Conservation (phyloP, 345 rosid genomes). For the Acer campestre region DNA sequence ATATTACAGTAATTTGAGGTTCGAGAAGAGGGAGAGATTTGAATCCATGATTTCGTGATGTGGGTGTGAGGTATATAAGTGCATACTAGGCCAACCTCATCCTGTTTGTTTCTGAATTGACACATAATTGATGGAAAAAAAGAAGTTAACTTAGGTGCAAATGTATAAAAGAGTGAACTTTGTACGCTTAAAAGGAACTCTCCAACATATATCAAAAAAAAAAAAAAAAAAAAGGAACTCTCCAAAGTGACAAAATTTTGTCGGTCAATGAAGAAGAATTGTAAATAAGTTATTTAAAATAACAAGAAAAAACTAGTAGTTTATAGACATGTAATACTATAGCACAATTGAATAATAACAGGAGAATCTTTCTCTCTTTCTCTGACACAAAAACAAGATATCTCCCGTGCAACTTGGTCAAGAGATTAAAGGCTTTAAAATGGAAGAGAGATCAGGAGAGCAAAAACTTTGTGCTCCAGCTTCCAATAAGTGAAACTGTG, state of each 20-base stretch:
- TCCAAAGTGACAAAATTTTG: constrained; percentile 18
- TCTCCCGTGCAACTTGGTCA: constrained; percentile 24
- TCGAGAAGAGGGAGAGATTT: no score
- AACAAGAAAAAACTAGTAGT: background rate
- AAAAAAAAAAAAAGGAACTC: background rate
- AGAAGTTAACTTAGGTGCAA: no score
- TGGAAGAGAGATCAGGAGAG: background rate
- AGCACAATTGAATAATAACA: background rate
- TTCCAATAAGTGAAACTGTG: background rate
- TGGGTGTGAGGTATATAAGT: no score
- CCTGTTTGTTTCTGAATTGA: no score
- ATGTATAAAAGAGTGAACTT: background rate
- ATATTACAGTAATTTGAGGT: no score
- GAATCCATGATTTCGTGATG: no score
- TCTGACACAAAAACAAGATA: constrained; percentile 24
- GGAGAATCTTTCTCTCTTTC: constrained; percentile 25
- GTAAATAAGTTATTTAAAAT: no score
- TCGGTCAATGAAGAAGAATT: background rate
- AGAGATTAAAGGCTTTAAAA: constrained; percentile 14
- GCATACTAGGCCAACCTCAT: no score
- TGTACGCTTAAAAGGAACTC: background rate
- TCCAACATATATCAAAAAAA: no score
- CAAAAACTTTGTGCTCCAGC: background rate
- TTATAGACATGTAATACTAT: background rate
- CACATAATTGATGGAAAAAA: no score